Evolutionary conservation across 331 rosid genomes (phyloP).

Genomic region (Rhamnella rubrinervis): DNA sequence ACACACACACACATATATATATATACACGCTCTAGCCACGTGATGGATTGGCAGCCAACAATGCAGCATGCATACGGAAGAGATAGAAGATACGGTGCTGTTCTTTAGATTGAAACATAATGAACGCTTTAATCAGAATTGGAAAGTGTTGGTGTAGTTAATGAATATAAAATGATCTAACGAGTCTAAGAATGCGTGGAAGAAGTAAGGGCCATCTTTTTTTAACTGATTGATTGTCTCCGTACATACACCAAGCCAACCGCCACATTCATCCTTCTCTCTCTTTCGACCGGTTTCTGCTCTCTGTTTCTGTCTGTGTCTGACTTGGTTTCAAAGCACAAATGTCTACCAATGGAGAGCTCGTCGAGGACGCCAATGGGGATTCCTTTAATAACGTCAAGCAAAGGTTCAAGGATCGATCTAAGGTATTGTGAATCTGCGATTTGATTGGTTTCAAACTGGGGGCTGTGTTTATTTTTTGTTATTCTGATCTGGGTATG

Average conservation of each 20-base stretch:
- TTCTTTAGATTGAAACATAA: no score
- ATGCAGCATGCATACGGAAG: no score
- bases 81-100: no score
- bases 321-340: constrained; percentile 1
- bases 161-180: no score
- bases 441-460: constrained; percentile 18
- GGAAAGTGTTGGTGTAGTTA: no score
- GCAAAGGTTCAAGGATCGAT: constrained; percentile 58
- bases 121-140: no score
- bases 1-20: no score
- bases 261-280: neutral
- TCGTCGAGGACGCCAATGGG: constrained; percentile 36
- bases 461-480: constrained; percentile 15
- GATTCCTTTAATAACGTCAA: constrained; percentile 47
- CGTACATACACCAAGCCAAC: constrained; percentile 6
- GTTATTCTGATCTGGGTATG: constrained; percentile 25
- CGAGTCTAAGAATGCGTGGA: neutral
- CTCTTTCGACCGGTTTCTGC: neutral
- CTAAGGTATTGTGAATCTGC: constrained; percentile 47
- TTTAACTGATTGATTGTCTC: neutral
- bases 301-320: neutral
- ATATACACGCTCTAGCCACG: no score
- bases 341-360: constrained; percentile 59
- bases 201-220: neutral
- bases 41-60: no score